Conservation (phyloP, 345 rosid species). For the Citrus unshiu region DNA sequence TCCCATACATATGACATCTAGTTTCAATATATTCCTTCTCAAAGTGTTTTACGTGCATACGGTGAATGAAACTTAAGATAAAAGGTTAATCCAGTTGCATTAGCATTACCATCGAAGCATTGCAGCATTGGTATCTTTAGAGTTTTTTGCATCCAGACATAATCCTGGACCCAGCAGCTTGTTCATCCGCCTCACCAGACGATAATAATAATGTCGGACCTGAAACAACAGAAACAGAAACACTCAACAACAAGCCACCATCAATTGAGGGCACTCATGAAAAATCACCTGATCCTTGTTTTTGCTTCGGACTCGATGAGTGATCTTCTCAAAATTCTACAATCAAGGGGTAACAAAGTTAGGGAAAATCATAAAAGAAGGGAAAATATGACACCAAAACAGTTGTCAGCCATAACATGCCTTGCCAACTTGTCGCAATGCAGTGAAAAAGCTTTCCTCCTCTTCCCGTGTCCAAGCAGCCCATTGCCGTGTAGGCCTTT, state of each 20-base stretch:
- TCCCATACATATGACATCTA: neutral
- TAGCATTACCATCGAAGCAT: conserved; percentile 92
- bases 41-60: neutral
- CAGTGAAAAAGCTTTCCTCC: conserved; percentile 96
- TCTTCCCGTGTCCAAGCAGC: conserved; percentile 99
- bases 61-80: neutral
- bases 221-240: conserved; percentile 28
- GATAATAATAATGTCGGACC: conserved; percentile 99
- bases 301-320: conserved; percentile 92
- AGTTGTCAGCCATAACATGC: conserved; percentile 30
- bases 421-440: conserved; percentile 99
- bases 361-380: neutral
- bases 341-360: conserved; percentile 20
- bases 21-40: neutral
- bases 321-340: conserved; percentile 98
- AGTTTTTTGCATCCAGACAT: conserved; percentile 93
- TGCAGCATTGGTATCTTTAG: conserved; percentile 97
- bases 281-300: conserved; percentile 93
- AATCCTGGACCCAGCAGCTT: conserved; percentile 87
- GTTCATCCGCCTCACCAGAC: conserved; percentile 98
- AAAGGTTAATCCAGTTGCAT: neutral
- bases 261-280: conserved; percentile 2
- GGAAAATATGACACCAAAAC: conserved; percentile 1
- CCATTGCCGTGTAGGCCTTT: conserved; percentile 93
- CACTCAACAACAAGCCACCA: conserved; percentile 8